These are phyloP conservation scores for Malus hybrid DNA, from an alignment of 331 rosid species.

Conservation along the genomic window DNA sequence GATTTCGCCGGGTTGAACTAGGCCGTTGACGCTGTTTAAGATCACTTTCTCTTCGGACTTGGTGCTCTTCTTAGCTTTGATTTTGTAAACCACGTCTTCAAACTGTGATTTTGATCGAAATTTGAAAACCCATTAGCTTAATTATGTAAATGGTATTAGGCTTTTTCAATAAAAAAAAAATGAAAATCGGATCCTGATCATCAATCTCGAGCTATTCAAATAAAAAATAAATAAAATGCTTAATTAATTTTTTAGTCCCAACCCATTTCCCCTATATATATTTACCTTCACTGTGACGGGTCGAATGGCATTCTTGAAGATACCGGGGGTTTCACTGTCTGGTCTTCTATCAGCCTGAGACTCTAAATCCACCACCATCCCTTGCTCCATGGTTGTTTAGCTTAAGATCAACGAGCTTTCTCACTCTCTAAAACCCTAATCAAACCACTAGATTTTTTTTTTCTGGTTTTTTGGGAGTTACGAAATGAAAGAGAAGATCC, in stretches of 20 bases:
- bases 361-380: constrained; percentile 41
- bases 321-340: constrained; percentile 9
- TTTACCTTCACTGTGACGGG: constrained; percentile 49
- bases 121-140: too few species aligned
- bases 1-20: constrained; percentile 60
- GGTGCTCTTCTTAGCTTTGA: constrained; percentile 21
- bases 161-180: too few species aligned
- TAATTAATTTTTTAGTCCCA: too few species aligned
- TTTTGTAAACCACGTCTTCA: constrained; percentile 44
- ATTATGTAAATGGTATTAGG: too few species aligned
- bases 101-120: constrained; percentile 30
- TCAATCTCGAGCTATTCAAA: too few species aligned
- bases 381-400: constrained; percentile 16
- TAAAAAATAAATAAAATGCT: too few species aligned
- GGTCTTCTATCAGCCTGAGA: constrained; percentile 15
- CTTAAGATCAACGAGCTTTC: background rate
- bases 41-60: constrained; percentile 37
- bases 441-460: too few species aligned
- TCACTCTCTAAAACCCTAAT: background rate
- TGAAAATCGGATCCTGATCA: too few species aligned
- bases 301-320: constrained; percentile 21
- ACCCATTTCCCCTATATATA: too few species aligned
- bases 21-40: constrained; percentile 48
- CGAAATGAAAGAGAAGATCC: too few species aligned
- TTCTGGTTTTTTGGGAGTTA: too few species aligned